A percentile compares a stretch with the other conserved stretches of the same genome.
Conservation (phyloP, 495 filamentous ascomycete genomes). For the Aspergillus sclerotiicarbonarius region DNA sequence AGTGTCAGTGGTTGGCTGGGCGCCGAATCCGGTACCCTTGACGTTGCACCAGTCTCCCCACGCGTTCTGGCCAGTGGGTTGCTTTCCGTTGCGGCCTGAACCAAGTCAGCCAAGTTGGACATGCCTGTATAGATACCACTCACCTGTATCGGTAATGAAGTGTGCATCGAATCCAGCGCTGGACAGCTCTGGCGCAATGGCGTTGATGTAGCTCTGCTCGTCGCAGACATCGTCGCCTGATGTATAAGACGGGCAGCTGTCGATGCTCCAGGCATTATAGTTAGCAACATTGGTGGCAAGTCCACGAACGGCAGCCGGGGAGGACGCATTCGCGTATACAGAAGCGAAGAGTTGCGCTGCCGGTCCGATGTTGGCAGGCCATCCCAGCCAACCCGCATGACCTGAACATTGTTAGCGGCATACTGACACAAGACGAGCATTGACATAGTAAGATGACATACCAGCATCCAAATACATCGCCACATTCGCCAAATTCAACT, state of each 20-base stretch:
- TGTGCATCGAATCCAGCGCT: constrained; percentile 65
- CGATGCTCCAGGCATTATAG: constrained; percentile 63
- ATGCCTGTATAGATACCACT: constrained; percentile 4
- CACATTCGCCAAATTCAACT: constrained; percentile 74
- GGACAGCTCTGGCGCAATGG: constrained; percentile 60
- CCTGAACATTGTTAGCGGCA: constrained; percentile 19
- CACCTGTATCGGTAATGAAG: constrained; percentile 67
- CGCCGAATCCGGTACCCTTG: constrained; percentile 71
- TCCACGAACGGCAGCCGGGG: constrained; percentile 65
- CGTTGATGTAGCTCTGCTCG: constrained; percentile 71
- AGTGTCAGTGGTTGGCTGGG: constrained; percentile 62
- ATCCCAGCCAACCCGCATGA: constrained; percentile 73
- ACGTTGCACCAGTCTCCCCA: constrained; percentile 90
- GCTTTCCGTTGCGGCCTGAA: constrained; percentile 62
- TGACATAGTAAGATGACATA: constrained; percentile 10
- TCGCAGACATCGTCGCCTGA: constrained; percentile 52
- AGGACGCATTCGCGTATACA: constrained; percentile 64
- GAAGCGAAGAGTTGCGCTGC: constrained; percentile 66
- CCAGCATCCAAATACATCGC: constrained; percentile 82
- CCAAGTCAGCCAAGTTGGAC: background rate
- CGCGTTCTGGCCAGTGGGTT: constrained; percentile 58
- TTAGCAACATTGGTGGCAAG: constrained; percentile 77
- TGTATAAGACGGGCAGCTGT: constrained; percentile 44
- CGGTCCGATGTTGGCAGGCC: constrained; percentile 72
- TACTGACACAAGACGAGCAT: background rate